These are phyloP conservation scores for Strigomonas galati DNA, from an alignment of 208 protist genomes.

Conservation along the genomic window DNA sequence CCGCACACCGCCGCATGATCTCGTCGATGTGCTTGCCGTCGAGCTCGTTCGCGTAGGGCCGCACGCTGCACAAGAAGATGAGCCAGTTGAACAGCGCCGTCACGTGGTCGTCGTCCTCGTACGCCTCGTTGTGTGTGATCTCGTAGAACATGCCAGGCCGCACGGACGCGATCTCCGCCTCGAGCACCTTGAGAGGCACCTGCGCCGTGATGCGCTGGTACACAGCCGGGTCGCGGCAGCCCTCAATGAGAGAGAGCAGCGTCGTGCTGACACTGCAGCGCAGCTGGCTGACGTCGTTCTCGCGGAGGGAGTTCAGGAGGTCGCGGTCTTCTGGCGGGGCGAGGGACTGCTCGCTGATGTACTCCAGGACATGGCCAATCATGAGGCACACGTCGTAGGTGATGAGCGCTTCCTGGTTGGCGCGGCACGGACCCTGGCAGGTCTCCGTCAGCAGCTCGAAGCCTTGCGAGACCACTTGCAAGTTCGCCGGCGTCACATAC, in stretches of 20 bases:
- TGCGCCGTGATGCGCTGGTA: slow-evolving; percentile 52
- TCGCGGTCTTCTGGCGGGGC: slow-evolving; percentile 15
- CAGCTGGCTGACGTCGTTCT: slow-evolving; percentile 39
- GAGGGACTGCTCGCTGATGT: slow-evolving; percentile 21
- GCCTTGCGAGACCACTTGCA: slow-evolving; percentile 43
- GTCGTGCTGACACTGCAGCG: slow-evolving; percentile 49
- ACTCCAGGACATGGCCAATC: slow-evolving; percentile 34
- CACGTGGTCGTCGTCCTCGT: slow-evolving; percentile 40
- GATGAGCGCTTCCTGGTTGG: slow-evolving; percentile 80
- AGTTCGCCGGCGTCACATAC: slow-evolving; percentile 50
- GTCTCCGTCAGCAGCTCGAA: slow-evolving; percentile 89
- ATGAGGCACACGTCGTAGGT: slow-evolving; percentile 49
- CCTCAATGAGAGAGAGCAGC: slow-evolving; percentile 70
- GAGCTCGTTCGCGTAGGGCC: slow-evolving; percentile 35
- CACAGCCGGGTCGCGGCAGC: slow-evolving; percentile 43
- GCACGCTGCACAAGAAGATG: slow-evolving; percentile 55
- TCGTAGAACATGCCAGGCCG: slow-evolving; percentile 25
- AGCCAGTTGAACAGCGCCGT: slow-evolving; percentile 80
- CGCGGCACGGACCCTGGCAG: slow-evolving; percentile 88
- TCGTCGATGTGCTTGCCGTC: slow-evolving; percentile 41
- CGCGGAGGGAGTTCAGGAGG: slow-evolving; percentile 27
- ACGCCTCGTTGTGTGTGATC: slow-evolving; percentile 32
- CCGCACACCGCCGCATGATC: slow-evolving; percentile 34
- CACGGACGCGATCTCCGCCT: slow-evolving; percentile 39
- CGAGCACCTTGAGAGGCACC: slow-evolving; percentile 47